Evolutionary conservation across 768 basidiomycete species (phyloP).

Genomic region (Mycena pura): DNA sequence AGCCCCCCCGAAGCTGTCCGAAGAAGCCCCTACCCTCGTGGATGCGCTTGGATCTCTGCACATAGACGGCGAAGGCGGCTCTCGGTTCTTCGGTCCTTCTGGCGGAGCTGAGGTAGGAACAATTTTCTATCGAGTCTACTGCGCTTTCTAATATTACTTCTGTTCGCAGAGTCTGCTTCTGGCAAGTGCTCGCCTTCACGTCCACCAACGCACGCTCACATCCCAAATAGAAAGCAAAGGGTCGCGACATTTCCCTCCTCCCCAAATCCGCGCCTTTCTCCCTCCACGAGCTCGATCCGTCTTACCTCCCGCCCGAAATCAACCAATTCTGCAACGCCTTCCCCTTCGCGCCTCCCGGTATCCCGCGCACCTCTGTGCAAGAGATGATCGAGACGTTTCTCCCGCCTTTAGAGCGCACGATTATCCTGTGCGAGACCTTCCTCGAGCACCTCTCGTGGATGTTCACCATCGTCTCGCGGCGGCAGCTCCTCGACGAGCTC

Average conservation of each 20-base stretch:
- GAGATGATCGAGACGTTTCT: slow-evolving; percentile 52
- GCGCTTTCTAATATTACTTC: background rate
- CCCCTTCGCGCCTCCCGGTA: slow-evolving; percentile 49
- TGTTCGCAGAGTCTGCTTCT: slow-evolving; percentile 48
- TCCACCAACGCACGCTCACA: background rate
- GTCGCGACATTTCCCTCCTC: slow-evolving; percentile 27
- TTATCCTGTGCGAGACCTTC: slow-evolving; percentile 52
- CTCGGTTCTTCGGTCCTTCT: slow-evolving; percentile 54
- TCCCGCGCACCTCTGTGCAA: slow-evolving; percentile 42
- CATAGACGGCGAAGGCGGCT: slow-evolving; percentile 47
- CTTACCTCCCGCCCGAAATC: slow-evolving; percentile 53
- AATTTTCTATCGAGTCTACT: background rate
- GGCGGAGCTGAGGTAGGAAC: slow-evolving; percentile 55
- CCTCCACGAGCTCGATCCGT: slow-evolving; percentile 48
- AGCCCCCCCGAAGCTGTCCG: no score
- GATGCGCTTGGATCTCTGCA: slow-evolving; percentile 53
- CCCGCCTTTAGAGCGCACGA: slow-evolving; percentile 50
- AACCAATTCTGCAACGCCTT: slow-evolving; percentile 50
- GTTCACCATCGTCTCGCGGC: slow-evolving; percentile 55
- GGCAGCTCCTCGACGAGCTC: slow-evolving; percentile 50
- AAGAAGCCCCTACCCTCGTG: slow-evolving; percentile 33
- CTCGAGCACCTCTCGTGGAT: slow-evolving; percentile 58
- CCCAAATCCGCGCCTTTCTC: slow-evolving; percentile 21
- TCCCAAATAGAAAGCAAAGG: slow-evolving; percentile 33
- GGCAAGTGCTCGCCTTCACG: slow-evolving; percentile 36